Conservation (phyloP, 257 asterid species). For the Lycium barbarum region DNA sequence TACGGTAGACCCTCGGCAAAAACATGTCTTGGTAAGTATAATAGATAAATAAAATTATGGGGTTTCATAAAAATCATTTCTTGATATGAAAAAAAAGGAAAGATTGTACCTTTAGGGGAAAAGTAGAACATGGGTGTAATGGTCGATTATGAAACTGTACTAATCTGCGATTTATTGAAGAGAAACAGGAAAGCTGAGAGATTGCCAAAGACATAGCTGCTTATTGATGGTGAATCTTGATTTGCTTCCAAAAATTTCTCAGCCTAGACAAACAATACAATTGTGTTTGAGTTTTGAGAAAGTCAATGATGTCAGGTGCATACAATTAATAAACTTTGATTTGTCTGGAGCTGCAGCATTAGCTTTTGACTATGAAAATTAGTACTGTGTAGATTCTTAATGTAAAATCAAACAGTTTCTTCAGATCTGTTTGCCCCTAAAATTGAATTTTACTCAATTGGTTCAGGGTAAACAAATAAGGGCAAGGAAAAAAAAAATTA, state of each 20-base stretch:
- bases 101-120: slow-evolving; percentile 40
- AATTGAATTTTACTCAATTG: background rate
- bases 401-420: background rate
- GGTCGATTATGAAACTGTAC: slow-evolving; percentile 32
- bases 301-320: slow-evolving; percentile 17
- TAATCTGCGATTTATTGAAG: slow-evolving; percentile 35
- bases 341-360: background rate
- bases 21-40: background rate
- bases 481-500: background rate
- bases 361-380: background rate
- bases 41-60: background rate
- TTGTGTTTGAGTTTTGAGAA: background rate
- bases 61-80: background rate
- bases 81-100: background rate
- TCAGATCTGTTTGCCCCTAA: background rate
- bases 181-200: slow-evolving; percentile 46
- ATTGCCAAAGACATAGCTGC: slow-evolving; percentile 44
- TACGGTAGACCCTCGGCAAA: too few relatives aligned
- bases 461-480: background rate
- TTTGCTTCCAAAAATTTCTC: background rate
- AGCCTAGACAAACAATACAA: background rate
- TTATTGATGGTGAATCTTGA: background rate
- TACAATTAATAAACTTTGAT: background rate
- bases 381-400: background rate
- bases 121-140: slow-evolving; percentile 29